Percentiles rank a stretch among this genome's conserved stretches.
Conservation (phyloP, 345 rosid species). For the Lepidium sativum region DNA sequence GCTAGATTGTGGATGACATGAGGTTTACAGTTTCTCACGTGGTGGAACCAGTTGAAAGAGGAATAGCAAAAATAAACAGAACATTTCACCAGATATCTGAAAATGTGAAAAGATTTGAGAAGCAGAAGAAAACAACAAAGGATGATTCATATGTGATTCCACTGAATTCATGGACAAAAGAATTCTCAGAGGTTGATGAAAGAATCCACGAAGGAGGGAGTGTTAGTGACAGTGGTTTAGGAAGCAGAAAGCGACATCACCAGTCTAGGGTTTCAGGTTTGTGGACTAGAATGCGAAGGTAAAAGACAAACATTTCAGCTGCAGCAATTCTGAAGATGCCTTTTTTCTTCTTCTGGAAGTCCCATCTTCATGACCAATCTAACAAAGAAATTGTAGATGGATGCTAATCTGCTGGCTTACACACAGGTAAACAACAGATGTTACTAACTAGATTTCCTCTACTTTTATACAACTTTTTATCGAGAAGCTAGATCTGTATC, state of each 20-base stretch:
- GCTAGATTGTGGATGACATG: constrained; percentile 95
- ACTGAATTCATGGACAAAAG: constrained; percentile 60
- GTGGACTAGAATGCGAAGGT: constrained; percentile 36
- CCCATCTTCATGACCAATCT: constrained; percentile 14
- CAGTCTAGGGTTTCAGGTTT: constrained; percentile 36
- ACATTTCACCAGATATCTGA: constrained; percentile 83
- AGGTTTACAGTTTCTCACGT: constrained; percentile 96
- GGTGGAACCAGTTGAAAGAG: constrained; percentile 97
- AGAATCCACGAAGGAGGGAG: constrained; percentile 61
- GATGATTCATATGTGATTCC: constrained; percentile 88
- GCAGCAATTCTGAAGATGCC: constrained; percentile 13
- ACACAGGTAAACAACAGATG: constrained; percentile 27
- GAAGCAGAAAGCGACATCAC: constrained; percentile 43
- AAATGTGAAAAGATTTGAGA: constrained; percentile 71
- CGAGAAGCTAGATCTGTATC: constrained; percentile 8
- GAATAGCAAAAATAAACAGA: constrained; percentile 78
- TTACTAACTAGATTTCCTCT: constrained; percentile 22
- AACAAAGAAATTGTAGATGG: constrained; percentile 21
- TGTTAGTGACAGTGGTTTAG: constrained; percentile 78
- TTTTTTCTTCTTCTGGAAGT: neutral
- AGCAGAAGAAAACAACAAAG: constrained; percentile 57
- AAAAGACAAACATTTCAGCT: neutral
- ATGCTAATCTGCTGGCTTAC: neutral
- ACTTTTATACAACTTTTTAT: neutral
- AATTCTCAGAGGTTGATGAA: constrained; percentile 76